Evolutionary conservation across 73 alveolate genomes (phyloP).

Genomic region (Tetrahymena malaccensis): DNA sequence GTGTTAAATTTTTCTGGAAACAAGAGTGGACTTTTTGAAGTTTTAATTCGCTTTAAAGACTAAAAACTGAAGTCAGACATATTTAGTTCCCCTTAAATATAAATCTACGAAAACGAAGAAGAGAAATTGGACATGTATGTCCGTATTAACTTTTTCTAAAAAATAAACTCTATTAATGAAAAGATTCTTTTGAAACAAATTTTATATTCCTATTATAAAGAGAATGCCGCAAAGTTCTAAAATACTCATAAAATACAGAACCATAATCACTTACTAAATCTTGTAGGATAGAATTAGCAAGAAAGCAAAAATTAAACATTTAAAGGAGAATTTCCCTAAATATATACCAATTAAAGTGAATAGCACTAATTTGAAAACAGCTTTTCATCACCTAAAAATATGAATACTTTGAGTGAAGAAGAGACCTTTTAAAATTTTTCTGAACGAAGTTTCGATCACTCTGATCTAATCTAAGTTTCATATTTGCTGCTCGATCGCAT

Average conservation of each 20-base stretch:
- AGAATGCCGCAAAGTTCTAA: not conserved
- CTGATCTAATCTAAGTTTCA: not conserved
- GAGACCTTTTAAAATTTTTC: not conserved
- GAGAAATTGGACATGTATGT: not conserved
- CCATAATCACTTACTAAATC: not conserved
- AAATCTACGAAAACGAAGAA: not conserved
- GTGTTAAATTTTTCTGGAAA: not conserved
- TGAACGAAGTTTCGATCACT: not conserved
- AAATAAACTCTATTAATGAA: not conserved
- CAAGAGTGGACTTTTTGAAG: not conserved
- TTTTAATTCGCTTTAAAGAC: not conserved
- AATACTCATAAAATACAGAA: not conserved
- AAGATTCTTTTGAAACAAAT: not conserved
- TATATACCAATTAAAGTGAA: no score
- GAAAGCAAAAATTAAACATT: not conserved
- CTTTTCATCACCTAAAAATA: not conserved
- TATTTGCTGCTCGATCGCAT: not conserved
- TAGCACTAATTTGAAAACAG: not conserved
- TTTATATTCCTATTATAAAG: not conserved
- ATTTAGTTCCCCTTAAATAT: not conserved
- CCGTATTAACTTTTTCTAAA: not conserved
- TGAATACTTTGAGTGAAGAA: not conserved
- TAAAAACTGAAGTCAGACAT: not conserved
- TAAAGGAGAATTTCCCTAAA: not conserved
- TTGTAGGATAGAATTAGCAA: not conserved